phyloP scores from a whole-genome alignment of 495 filamentous ascomycete species.

The Penicillium steckii region DNA sequence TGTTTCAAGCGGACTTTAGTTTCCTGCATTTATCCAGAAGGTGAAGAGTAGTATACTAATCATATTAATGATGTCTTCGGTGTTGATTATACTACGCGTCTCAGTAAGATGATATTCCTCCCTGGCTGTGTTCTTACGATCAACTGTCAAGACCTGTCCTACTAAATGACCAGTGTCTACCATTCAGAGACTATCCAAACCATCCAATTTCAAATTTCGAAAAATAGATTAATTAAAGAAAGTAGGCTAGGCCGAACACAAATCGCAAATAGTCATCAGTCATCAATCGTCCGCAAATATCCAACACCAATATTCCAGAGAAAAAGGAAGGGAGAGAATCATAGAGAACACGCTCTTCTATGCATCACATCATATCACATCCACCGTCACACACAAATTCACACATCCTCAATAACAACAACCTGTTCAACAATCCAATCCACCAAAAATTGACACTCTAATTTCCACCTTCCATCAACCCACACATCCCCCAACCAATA shows the following conservation, averaged over 20 bases:
- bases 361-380: not conserved
- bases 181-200: too few species aligned
- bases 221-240: conserved; percentile 6
- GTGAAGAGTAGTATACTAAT: too few species aligned
- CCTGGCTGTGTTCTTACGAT: too few species aligned
- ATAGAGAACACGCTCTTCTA: not conserved
- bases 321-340: not conserved
- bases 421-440: conserved; percentile 46
- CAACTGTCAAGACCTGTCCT: too few species aligned
- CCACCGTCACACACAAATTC: conserved; percentile 3
- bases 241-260: not conserved
- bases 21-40: too few species aligned
- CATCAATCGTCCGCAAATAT: conserved; percentile 16
- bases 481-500: conserved; percentile 43
- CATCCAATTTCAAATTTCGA: too few species aligned
- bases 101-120: too few species aligned
- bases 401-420: conserved; percentile 38
- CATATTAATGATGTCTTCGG: too few species aligned
- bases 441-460: conserved; percentile 43
- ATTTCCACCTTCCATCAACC: conserved; percentile 39
- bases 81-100: too few species aligned
- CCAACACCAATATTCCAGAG: not conserved
- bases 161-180: too few species aligned
- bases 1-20: too few species aligned
- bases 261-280: conserved; percentile 13